Evolutionary conservation across 2,329 filamentous ascomycete species (phyloP), one percentile per base, ranked within the genome.

Genomic region (Oidium heveae): DNA sequence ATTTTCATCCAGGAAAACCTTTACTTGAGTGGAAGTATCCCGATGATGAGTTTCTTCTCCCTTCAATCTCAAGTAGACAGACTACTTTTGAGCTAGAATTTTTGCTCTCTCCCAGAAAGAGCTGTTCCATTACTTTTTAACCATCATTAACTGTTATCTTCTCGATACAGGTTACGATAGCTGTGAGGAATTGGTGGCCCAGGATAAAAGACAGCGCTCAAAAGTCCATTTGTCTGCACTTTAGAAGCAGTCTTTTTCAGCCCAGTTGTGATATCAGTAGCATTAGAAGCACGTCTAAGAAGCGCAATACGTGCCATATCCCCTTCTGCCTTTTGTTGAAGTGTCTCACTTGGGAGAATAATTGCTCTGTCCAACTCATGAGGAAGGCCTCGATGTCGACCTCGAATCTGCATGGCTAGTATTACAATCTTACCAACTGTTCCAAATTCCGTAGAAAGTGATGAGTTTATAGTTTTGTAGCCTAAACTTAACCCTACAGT

Each of bases 401-500:
- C 80, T 65, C 80, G 79, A 55, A 83, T 75, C 67, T 80, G 75
- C 77, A 82, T 81, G 33, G 77, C 77, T 56, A 82, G 73, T 54
- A 83, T 77, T 59, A 83, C 74, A 1, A 84, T 72, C 63, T 83
- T 84, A 13, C 61, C 61, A n/a, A 66, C 59, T 22, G 80, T 74
- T 13, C 74, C 77, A 66, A 98, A 95, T 61, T 95, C 78, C 0
- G 76, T 82, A 34, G 79, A 87, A 59, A 98, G 86, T 0, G 84
- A 87, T 0, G 86, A 75, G 66, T 94, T 84, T 65, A 79, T 73
- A 20, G 69, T 71, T 0, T 83, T 73, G 58, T 89, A 94, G 6
- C 91, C 91, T 16, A 98, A 74, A 52, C 82, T 89, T 56, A 98
- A 70, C 0, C 91, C 91, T 28, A 98, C 91, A 0, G 91, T 98